These are phyloP conservation scores for Lasiodiplodia citricola DNA, from an alignment of 2,329 filamentous ascomycete species.

Conservation along the genomic window DNA sequence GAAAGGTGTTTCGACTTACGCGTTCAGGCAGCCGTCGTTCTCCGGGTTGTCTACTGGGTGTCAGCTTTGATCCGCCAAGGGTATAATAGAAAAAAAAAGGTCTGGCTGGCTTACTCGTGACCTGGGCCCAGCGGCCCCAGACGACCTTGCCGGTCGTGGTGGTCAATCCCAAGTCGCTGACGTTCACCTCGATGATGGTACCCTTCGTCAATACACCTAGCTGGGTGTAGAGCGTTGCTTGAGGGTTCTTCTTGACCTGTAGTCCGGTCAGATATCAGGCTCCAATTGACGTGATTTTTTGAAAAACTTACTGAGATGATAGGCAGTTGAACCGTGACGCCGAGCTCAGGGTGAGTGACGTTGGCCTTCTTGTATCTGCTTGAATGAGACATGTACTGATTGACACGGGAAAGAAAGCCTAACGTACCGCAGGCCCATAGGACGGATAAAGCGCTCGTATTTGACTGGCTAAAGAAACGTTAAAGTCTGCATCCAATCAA, in stretches of 20 bases:
- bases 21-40: conserved; percentile 47
- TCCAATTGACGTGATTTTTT: not conserved
- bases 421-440: conserved; percentile 70
- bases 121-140: conserved; percentile 64
- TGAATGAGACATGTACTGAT: not conserved
- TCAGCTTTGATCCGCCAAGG: not conserved
- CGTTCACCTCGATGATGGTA: conserved; percentile 85
- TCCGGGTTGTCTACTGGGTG: conserved; percentile 36
- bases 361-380: conserved; percentile 58
- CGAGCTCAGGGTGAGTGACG: conserved; percentile 75
- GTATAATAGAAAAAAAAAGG: not conserved
- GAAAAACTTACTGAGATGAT: conserved; percentile 47
- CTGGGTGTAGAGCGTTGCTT: conserved; percentile 77
- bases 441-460: conserved; percentile 68
- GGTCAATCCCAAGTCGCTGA: conserved; percentile 86
- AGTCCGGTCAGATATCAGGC: no score
- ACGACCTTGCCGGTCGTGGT: conserved; percentile 69
- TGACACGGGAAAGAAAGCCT: not conserved
- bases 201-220: conserved; percentile 83
- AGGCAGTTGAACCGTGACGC: conserved; percentile 81
- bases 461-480: conserved; percentile 67
- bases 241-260: conserved; percentile 79
- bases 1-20: conserved; percentile 24
- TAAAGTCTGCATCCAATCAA: no score
- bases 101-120: conserved; percentile 35